Conservation (phyloP, 106 monocot species). For the Allium fistulosum region DNA sequence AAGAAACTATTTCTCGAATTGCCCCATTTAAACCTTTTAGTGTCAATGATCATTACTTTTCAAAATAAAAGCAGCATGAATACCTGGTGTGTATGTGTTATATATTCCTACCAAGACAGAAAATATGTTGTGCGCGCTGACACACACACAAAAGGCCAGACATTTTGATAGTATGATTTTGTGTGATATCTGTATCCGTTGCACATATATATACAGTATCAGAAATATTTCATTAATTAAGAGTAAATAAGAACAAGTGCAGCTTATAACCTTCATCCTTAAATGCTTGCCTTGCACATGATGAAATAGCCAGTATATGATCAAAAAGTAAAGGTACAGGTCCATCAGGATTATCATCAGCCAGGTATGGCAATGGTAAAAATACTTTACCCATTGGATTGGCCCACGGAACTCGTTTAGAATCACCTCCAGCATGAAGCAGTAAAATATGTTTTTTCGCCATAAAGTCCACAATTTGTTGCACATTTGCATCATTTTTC, state of each 20-base stretch:
- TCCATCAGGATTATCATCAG: constrained; percentile 76
- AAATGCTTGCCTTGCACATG: constrained; percentile 92
- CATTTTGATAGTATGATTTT: too few relatives aligned
- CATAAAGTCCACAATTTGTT: constrained; percentile 32
- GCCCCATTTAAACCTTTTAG: too few relatives aligned
- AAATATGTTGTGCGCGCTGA: too few relatives aligned
- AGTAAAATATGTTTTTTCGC: constrained; percentile 64
- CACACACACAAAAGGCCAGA: too few relatives aligned
- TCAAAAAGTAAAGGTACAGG: constrained; percentile 97
- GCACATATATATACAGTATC: too few relatives aligned
- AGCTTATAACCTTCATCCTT: constrained; percentile 62
- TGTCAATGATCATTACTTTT: too few relatives aligned
- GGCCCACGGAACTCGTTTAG: constrained; percentile 98
- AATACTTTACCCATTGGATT: constrained; percentile 99
- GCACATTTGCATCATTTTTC: constrained; percentile 4
- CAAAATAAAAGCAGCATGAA: too few relatives aligned
- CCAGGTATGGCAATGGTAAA: constrained; percentile 85
- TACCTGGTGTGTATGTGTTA: too few relatives aligned
- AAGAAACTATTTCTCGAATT: too few relatives aligned
- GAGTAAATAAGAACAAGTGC: constrained; percentile 20
- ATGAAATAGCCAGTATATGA: constrained; percentile 97
- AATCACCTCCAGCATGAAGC: constrained; percentile 98
- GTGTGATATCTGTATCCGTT: too few relatives aligned
- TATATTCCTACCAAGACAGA: too few relatives aligned
- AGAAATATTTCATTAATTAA: not conserved